Evolutionary conservation across 495 filamentous ascomycete genomes (phyloP).

Genomic region (Hypoxylon fragiforme): DNA sequence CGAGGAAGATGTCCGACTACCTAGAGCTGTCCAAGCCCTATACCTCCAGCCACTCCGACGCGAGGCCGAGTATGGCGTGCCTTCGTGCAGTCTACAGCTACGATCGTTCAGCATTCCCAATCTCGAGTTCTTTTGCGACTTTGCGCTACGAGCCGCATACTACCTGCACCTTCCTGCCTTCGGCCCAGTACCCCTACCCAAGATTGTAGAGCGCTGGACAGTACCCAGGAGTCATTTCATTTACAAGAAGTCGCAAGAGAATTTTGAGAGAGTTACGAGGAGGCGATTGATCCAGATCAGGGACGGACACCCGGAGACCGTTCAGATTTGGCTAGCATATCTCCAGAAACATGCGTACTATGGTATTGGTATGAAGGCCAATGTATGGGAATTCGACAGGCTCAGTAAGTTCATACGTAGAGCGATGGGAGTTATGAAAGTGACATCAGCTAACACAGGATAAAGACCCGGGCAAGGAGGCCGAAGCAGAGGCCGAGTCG

Average conservation of each 20-base stretch:
- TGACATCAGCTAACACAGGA: slow-evolving; percentile 14
- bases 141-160: slow-evolving; percentile 92
- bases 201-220: slow-evolving; percentile 88
- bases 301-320: slow-evolving; percentile 85
- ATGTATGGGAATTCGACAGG: slow-evolving; percentile 84
- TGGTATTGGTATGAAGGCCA: slow-evolving; percentile 98
- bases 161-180: slow-evolving; percentile 85
- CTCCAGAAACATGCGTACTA: slow-evolving; percentile 87
- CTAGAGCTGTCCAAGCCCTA: slow-evolving; percentile 77
- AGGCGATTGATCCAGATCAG: slow-evolving; percentile 89
- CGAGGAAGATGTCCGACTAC: slow-evolving; percentile 56
- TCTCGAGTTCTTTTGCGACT: slow-evolving; percentile 92
- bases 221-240: slow-evolving; percentile 89
- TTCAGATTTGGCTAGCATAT: slow-evolving; percentile 90
- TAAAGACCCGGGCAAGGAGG: slow-evolving; percentile 65
- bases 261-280: slow-evolving; percentile 89
- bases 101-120: slow-evolving; percentile 90
- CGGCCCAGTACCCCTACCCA: slow-evolving; percentile 87
- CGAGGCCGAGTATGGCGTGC: slow-evolving; percentile 70
- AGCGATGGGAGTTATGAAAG: not conserved
- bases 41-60: slow-evolving; percentile 85
- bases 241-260: slow-evolving; percentile 96
- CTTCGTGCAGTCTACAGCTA: slow-evolving; percentile 86
- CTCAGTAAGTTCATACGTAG: slow-evolving; percentile 55
- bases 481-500: slow-evolving; percentile 63